Evolutionary conservation across 331 rosid species (phyloP), one percentile per base, ranked within the genome.

Genomic region (Pyracantha coccinea): DNA sequence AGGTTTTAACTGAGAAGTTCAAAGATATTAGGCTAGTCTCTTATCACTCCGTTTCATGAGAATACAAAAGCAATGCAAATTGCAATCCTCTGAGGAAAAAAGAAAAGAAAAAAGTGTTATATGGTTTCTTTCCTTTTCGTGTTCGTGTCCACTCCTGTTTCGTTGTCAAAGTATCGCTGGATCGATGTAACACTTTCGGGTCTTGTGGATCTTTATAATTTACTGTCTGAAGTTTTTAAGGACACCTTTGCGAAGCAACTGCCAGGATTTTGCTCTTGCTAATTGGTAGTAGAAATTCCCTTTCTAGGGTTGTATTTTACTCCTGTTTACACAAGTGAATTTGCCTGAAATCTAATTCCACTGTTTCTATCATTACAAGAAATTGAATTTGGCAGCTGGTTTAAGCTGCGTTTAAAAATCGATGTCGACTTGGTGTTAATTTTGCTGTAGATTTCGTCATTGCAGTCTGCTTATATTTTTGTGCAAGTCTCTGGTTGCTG

Each of bases 1-100:
- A 82, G 88, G 83, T 74, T 69, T 85, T 79, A 69, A 87, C 85
- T 72, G 85, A 64, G 17, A 35, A 74, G 80, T 63, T 77, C 77
- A 54, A 54, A 63, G 70, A 78, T 61, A 72, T 44, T 69, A 83
- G 87, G 76, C 80, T 83, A 83, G 83, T 77, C 71, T 76, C 65
- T 80, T 78, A 11, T 79, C 78, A 75, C 41, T 13, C 75, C 57
- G 20, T 59, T 71, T 31, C 75, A 68, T 12, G 69, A 81, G 78
- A 52, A 76, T 65, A 50, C 78, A 60, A 66, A 53, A 23, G 28
- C 55, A 66, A 31, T 75, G 38, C 60, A 8, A 31, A 66, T 21
- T 75, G 38, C 60, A 8, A 31, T 52, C 50, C 63, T 75, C 38
- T 4, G 3, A 47, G 12, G 52, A 75, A 27, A 8, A 2, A 2